phyloP scores from a whole-genome alignment of 2,329 filamentous ascomycete genomes.

The Shiraia bambusicola region DNA sequence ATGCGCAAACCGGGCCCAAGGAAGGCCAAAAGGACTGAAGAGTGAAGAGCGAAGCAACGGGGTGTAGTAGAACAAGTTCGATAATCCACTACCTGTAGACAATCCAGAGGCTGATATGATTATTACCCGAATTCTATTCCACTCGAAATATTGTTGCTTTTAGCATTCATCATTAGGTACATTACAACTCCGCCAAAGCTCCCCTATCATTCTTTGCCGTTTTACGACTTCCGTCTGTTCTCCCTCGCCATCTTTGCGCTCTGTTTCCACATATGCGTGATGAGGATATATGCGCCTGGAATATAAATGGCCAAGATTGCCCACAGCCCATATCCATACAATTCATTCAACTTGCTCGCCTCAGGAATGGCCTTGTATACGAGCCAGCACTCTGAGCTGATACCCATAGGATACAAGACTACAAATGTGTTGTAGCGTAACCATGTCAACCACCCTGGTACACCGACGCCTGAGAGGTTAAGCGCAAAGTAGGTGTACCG shows the following conservation, averaged over 20 bases:
- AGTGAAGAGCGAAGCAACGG: no score
- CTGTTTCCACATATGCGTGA: constrained; percentile 94
- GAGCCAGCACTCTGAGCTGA: constrained; percentile 81
- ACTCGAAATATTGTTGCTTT: not conserved
- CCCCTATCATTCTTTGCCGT: not conserved
- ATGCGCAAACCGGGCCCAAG: constrained; percentile 25
- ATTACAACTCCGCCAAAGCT: constrained; percentile 2
- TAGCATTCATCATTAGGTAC: not conserved
- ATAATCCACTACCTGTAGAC: no score
- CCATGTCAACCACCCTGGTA: constrained; percentile 72
- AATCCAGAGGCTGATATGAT: not conserved
- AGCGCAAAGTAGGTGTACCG: constrained; percentile 90
- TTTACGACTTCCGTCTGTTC: constrained; percentile 1
- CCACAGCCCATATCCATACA: constrained; percentile 62
- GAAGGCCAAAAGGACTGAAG: constrained; percentile 15
- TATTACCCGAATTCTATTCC: not conserved
- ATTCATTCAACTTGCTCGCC: constrained; percentile 53
- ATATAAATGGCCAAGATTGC: constrained; percentile 73
- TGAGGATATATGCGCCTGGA: constrained; percentile 79
- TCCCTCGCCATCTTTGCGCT: constrained; percentile 69
- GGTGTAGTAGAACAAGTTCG: no score
- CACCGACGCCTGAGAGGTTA: constrained; percentile 59
- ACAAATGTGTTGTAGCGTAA: constrained; percentile 90
- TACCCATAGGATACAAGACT: constrained; percentile 88
- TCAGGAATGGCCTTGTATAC: constrained; percentile 70